phyloP scores from a whole-genome alignment of 305 asterid species.

The Coffea humblotiana region DNA sequence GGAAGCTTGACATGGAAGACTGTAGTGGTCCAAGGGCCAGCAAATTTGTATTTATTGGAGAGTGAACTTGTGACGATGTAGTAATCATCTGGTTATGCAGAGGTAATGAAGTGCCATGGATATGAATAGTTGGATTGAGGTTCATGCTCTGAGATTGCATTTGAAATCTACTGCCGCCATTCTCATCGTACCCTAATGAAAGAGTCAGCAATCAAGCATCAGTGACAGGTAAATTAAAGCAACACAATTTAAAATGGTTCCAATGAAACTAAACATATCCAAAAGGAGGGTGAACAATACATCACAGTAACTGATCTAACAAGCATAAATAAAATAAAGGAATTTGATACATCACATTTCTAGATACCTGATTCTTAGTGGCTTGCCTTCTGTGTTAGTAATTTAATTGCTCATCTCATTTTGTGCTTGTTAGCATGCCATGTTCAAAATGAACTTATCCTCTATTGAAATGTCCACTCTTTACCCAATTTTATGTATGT shows the following conservation, averaged over 20 bases:
- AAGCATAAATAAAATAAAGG: neutral
- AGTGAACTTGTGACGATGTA: conserved; percentile 49
- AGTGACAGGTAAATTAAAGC: conserved; percentile 17
- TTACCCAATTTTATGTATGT: neutral
- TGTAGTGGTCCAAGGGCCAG: conserved; percentile 69
- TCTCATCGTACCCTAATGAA: conserved; percentile 59
- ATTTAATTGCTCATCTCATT: neutral
- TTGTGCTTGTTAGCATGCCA: neutral
- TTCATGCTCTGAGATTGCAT: conserved; percentile 53
- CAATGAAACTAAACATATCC: neutral
- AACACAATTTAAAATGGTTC: neutral
- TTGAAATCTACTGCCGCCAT: conserved; percentile 43
- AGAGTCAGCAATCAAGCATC: conserved; percentile 17
- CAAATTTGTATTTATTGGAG: conserved; percentile 44
- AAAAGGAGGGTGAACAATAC: neutral
- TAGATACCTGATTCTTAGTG: too few species aligned
- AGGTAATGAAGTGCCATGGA: conserved; percentile 47
- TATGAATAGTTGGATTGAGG: conserved; percentile 44
- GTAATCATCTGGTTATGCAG: conserved; percentile 47
- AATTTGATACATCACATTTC: neutral
- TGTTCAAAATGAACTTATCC: neutral
- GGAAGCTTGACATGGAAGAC: conserved; percentile 53
- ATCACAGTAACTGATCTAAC: neutral
- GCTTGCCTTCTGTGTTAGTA: neutral
- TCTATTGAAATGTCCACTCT: neutral